A percentile compares a stretch with the other conserved stretches of the same genome.
Evolutionary conservation across 495 filamentous ascomycete species (phyloP).

Genomic region (Staphylotrichum longicolle): DNA sequence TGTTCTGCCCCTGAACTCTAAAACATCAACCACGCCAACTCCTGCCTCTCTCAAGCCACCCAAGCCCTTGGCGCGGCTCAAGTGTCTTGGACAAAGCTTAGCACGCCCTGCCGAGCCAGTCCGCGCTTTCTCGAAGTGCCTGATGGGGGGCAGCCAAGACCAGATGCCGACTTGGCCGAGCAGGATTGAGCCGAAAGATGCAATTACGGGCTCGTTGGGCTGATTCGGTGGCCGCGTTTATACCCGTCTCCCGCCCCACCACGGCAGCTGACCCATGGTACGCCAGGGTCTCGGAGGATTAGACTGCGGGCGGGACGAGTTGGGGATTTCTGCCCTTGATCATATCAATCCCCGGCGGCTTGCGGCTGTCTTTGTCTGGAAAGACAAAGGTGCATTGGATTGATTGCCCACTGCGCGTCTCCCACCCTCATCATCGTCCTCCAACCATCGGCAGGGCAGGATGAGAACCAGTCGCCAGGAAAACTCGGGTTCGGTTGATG

Average conservation of each 20-base stretch:
- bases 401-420: no score
- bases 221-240: background rate
- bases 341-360: no score
- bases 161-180: constrained; percentile 6
- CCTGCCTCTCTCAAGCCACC: no score
- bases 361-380: background rate
- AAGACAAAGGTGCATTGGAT: background rate
- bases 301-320: no score
- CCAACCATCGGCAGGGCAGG: no score
- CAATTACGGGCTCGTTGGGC: background rate
- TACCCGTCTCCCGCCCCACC: constrained; percentile 4
- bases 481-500: no score
- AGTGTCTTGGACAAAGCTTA: constrained; percentile 11
- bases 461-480: no score
- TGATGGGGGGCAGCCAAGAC: background rate
- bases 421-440: no score
- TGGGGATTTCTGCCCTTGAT: background rate
- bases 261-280: background rate
- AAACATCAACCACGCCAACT: background rate
- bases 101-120: background rate
- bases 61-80: constrained; percentile 10
- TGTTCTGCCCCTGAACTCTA: background rate
- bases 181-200: background rate
- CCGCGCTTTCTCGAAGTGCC: background rate
- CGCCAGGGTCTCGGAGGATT: background rate